Evolutionary conservation across 2,329 filamentous ascomycete genomes (phyloP), one percentile per base, ranked within the genome.

Genomic region (Trichoderma aggressivum): DNA sequence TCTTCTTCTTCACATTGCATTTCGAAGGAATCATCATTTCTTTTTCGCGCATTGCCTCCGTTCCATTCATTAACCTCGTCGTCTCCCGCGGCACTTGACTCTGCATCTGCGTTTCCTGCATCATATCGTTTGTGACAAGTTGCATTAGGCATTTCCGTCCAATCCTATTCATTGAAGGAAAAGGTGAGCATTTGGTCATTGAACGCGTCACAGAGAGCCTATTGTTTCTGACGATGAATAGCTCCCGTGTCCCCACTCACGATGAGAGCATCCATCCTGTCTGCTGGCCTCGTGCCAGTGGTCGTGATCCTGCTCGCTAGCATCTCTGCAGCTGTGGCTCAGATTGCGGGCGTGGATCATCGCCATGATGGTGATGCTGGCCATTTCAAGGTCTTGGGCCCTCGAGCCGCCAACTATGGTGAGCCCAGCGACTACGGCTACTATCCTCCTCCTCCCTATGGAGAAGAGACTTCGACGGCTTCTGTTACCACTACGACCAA

Each of bases 201-300:
- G 30, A 50, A 30, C 7, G 3, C 36, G 11, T 18, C 6, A 26
- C n/a, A 53, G 26, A 16, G 7, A n/a, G 2, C 43, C 16, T 62
- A 71, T 71, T 71, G 70, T 71, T 66, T 62, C 63, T 71, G 7
- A 71, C 18, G 0, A 26, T 68, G 43, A 71, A 71, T 71, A 71
- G 70, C 63, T 50, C 21, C 50, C 16, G 8, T 30, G 43, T 8
- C 43, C 28, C 39, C 63, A 71, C 77, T 18, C 64, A 79, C 43
- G 68, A 86, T 86, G 84, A 82, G 79, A 74, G 75, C 70, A 30
- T 79, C 74, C 16, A 75, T 75, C 75, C 73, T 81, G 66, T 72
- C 76, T 73, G 68, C 77, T 73, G 77, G 79, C 76, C 67, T 82
- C 34, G 71, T 79, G 73, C 81, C 79, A 75, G 79, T 78, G 70